These are phyloP conservation scores for Fusarium lateritium DNA, from an alignment of 2,329 filamentous ascomycete genomes.

Conservation along the genomic window DNA sequence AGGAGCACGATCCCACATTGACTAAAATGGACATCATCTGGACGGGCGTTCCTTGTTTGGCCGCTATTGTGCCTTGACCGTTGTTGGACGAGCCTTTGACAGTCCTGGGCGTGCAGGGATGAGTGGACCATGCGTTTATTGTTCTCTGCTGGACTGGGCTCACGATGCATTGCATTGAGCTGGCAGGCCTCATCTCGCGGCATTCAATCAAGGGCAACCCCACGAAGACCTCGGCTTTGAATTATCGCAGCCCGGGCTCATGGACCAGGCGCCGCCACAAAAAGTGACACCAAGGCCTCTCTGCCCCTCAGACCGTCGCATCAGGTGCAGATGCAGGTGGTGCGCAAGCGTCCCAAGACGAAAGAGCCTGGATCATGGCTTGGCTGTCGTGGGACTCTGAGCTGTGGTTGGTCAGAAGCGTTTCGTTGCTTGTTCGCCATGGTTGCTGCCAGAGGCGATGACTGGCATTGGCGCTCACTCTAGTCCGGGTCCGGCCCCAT, in stretches of 20 bases:
- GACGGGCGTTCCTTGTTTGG: conserved; percentile 27
- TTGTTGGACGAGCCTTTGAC: conserved; percentile 12
- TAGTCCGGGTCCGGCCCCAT: conserved; percentile 47
- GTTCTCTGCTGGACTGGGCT: background rate
- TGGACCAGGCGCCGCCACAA: conserved; percentile 25
- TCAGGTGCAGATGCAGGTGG: conserved; percentile 40
- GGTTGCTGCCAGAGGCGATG: conserved; percentile 48
- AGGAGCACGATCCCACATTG: conserved; percentile 36
- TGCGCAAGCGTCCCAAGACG: conserved; percentile 15
- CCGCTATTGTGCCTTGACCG: conserved; percentile 10
- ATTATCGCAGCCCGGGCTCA: conserved; percentile 19
- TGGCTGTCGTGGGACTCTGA: conserved; percentile 15
- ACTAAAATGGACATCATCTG: conserved; percentile 27
- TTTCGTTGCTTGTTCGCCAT: conserved; percentile 29
- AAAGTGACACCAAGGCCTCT: conserved; percentile 24
- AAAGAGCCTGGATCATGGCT: conserved; percentile 36
- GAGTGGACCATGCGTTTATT: conserved; percentile 5
- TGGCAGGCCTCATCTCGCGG: conserved; percentile 32
- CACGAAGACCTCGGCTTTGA: conserved; percentile 26
- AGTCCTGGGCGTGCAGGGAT: conserved; percentile 11
- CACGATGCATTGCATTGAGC: conserved; percentile 19
- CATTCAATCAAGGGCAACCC: conserved; percentile 14
- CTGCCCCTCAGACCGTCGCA: conserved; percentile 17
- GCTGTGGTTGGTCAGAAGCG: conserved; percentile 21
- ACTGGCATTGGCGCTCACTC: conserved; percentile 51